Base-by-base conservation (phyloP, 169 alveolate genomes). In the Plasmodium knowlesi region DNA sequence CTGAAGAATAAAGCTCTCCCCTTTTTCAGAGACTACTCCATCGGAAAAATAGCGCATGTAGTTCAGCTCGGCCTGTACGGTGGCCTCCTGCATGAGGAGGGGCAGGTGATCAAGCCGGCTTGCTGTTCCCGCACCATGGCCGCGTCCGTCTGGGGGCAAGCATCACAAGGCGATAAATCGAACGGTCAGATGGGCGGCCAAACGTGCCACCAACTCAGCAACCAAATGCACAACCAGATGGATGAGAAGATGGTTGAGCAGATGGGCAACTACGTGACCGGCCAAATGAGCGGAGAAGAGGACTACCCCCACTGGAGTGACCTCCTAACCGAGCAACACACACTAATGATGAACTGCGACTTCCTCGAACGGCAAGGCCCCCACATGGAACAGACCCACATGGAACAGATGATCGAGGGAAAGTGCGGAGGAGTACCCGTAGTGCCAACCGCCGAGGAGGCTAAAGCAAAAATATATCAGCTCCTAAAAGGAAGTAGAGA, bases 31-130 rank as follows among this genome's bases (percentile, higher is more conserved):
- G 82, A 67, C 72, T 83, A 83, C 50, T 83, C 92, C 12, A 19
- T 83, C 37, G 92, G 92, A 3, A 83, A 57, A 61, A 67, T 83
- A 10, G 92, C 92, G 12, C 92, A 83, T 83, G 67, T 83, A 37
- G 72, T 83, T 61, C 82, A 83, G 57, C 72, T 83, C 32, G 25
- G 92, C 46, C 43, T 83, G 30, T 83, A 83, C 43, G 30, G 30
- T 12, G 92, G 92, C 1, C 46, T 83, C 39, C 30, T 83, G 43
- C 81, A 61, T 10, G 78, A 83, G 46, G 92, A 83, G 72, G 46
- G 46, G 3, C 92, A 83, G 28, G 25, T 19, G 41, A 83, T 83
- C 25, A 83, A 61, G 30, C 92, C 92, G 4, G 30, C 92, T 28
- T 83, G 72, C n/a, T 54, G 79, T 30, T 54, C 72, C 50, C 30